Evolutionary conservation across 768 basidiomycete species (phyloP).

Genomic region (Sarcomyxa edulis): DNA sequence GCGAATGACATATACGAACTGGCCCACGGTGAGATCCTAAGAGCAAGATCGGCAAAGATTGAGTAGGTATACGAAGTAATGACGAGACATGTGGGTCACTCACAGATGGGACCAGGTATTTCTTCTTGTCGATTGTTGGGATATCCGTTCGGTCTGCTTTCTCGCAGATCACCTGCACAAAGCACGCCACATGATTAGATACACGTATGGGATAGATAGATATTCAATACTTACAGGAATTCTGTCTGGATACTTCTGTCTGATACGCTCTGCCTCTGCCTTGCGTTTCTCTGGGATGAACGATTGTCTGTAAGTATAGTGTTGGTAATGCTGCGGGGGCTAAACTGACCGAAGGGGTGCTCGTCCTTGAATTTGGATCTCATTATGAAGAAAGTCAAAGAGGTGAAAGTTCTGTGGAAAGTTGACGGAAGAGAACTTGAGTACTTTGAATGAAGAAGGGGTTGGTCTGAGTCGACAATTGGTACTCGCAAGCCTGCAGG

Average conservation of each 20-base stretch:
- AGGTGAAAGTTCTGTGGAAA: no score
- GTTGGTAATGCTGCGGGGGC: conserved; percentile 17
- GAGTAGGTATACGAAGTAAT: conserved; percentile 1
- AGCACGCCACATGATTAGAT: conserved; percentile 3
- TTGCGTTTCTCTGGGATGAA: conserved; percentile 87
- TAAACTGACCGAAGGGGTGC: conserved; percentile 86
- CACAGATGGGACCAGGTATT: conserved; percentile 97
- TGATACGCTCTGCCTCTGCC: conserved; percentile 96
- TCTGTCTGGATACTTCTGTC: conserved; percentile 98
- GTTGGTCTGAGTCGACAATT: no score
- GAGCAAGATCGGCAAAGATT: conserved; percentile 3
- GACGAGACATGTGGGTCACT: conserved; percentile 19
- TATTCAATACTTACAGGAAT: conserved; percentile 72
- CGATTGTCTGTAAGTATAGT: conserved; percentile 27
- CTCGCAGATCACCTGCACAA: conserved; percentile 92
- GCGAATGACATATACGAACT: conserved; percentile 99
- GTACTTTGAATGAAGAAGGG: no score
- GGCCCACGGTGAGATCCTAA: conserved; percentile 97
- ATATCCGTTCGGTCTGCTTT: conserved; percentile 98
- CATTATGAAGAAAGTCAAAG: conserved; percentile 52
- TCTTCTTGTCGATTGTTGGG: conserved; percentile 99
- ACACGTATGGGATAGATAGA: conserved; percentile 2
- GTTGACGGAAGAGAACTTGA: no score
- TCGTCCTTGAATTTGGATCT: conserved; percentile 98
- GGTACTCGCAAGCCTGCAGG: no score